Conservation (phyloP, 2,329 filamentous ascomycete species). For the Clarireedia sp. region DNA sequence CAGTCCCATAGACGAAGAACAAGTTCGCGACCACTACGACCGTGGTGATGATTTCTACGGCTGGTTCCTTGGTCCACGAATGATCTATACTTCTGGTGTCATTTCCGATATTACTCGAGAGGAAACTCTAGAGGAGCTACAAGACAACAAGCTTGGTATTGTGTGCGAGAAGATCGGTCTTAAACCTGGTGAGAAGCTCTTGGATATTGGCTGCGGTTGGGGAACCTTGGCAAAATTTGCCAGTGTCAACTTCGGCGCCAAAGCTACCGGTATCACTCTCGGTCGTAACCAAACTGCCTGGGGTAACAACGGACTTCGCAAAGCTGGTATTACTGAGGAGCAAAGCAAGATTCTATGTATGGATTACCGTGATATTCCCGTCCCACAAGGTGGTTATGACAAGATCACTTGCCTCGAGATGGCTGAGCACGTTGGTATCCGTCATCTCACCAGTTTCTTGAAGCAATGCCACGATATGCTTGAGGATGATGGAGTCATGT, state of each 20-base stretch:
- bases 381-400: conserved; percentile 71
- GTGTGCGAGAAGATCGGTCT: conserved; percentile 94
- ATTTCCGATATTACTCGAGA: conserved; percentile 82
- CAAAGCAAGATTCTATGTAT: conserved; percentile 91
- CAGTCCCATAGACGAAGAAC: conserved; percentile 71
- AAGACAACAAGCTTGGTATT: conserved; percentile 93
- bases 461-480: conserved; percentile 91
- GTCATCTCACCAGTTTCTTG: conserved; percentile 74
- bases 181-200: conserved; percentile 69
- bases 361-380: conserved; percentile 92
- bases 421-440: conserved; percentile 96
- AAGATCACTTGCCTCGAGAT: conserved; percentile 98
- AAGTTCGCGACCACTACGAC: conserved; percentile 96
- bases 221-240: conserved; percentile 92
- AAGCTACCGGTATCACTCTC: conserved; percentile 81
- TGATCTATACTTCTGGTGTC: conserved; percentile 96
- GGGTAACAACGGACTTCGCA: conserved; percentile 85
- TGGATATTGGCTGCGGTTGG: conserved; percentile 98
- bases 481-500: conserved; percentile 92
- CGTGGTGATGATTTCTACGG: conserved; percentile 96
- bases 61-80: conserved; percentile 96
- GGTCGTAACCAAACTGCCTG: conserved; percentile 94
- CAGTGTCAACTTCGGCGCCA: conserved; percentile 79
- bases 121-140: conserved; percentile 87
- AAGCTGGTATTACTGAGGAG: conserved; percentile 71